A percentile compares a stretch with the other conserved stretches of the same genome.
These are phyloP conservation scores for Fusarium ambrosium DNA, from an alignment of 2,329 filamentous ascomycete species.

Conservation along the genomic window DNA sequence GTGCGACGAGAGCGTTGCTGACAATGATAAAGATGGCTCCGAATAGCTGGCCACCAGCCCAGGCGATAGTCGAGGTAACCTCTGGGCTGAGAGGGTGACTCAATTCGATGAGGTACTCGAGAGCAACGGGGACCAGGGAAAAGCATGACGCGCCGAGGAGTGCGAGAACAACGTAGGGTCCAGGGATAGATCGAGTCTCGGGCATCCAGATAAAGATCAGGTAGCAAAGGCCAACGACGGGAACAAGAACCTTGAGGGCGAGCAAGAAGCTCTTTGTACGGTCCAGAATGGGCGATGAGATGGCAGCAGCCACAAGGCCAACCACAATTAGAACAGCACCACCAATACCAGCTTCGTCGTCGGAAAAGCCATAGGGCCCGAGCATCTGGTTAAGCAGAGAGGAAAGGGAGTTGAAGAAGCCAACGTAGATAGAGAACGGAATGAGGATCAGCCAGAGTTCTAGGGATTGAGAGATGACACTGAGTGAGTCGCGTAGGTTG, in stretches of 20 bases:
- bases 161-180: slow-evolving; percentile 81
- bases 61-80: slow-evolving; percentile 85
- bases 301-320: slow-evolving; percentile 81
- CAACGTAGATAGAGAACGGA: slow-evolving; percentile 88
- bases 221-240: slow-evolving; percentile 79
- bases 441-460: slow-evolving; percentile 86
- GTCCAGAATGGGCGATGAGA: slow-evolving; percentile 86
- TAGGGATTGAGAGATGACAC: slow-evolving; percentile 67
- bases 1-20: slow-evolving; percentile 79
- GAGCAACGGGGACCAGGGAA: slow-evolving; percentile 82
- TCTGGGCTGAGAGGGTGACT: slow-evolving; percentile 90
- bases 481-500: slow-evolving; percentile 63
- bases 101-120: slow-evolving; percentile 90
- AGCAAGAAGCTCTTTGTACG: slow-evolving; percentile 83
- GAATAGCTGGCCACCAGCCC: slow-evolving; percentile 87
- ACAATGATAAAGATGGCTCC: slow-evolving; percentile 89
- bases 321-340: slow-evolving; percentile 92
- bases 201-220: slow-evolving; percentile 85
- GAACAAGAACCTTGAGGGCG: slow-evolving; percentile 80
- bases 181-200: slow-evolving; percentile 69
- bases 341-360: slow-evolving; percentile 88
- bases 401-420: slow-evolving; percentile 93
- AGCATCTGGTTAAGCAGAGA: slow-evolving; percentile 92
- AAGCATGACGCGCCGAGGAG: slow-evolving; percentile 86
- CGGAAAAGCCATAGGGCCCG: slow-evolving; percentile 84